These are phyloP conservation scores for Didymella exigua DNA, from an alignment of 2,329 filamentous ascomycete genomes.

Conservation along the genomic window DNA sequence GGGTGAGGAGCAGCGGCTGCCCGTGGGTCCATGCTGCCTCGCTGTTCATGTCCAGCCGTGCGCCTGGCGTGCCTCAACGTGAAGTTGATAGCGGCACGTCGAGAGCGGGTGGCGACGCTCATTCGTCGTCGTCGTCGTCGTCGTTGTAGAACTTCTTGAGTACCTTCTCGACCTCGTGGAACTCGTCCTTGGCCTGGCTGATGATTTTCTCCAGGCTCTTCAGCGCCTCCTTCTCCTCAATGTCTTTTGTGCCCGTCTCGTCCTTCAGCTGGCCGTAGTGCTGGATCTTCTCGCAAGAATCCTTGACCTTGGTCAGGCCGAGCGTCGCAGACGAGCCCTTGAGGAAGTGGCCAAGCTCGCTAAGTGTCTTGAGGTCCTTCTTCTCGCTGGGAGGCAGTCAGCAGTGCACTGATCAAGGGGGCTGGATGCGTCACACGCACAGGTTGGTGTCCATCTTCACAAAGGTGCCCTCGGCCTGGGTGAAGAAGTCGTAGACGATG, in stretches of 20 bases:
- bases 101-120: constrained; percentile 2
- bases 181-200: constrained; percentile 74
- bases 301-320: constrained; percentile 86
- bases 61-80: constrained; percentile 2
- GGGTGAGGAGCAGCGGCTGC: constrained; percentile 1
- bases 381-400: constrained; percentile 58
- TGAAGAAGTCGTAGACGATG: constrained; percentile 91
- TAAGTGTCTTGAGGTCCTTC: constrained; percentile 75
- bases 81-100: constrained; percentile 1
- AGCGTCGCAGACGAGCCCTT: constrained; percentile 97
- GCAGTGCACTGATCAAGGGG: constrained; percentile 4
- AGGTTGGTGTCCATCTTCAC: constrained; percentile 78
- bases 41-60: constrained; percentile 9
- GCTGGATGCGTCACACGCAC: constrained; percentile 65
- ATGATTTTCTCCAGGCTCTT: constrained; percentile 73
- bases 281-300: constrained; percentile 96
- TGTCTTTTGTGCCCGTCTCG: constrained; percentile 70
- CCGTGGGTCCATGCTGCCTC: constrained; percentile 1
- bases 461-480: constrained; percentile 88
- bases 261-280: constrained; percentile 86
- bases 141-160: constrained; percentile 74
- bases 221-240: constrained; percentile 70
- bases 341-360: constrained; percentile 88
- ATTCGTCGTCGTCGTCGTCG: constrained; percentile 51
- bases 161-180: constrained; percentile 71